phyloP scores from a whole-genome alignment of 176 grass and related monocot species.

The Hordeum marinum region DNA sequence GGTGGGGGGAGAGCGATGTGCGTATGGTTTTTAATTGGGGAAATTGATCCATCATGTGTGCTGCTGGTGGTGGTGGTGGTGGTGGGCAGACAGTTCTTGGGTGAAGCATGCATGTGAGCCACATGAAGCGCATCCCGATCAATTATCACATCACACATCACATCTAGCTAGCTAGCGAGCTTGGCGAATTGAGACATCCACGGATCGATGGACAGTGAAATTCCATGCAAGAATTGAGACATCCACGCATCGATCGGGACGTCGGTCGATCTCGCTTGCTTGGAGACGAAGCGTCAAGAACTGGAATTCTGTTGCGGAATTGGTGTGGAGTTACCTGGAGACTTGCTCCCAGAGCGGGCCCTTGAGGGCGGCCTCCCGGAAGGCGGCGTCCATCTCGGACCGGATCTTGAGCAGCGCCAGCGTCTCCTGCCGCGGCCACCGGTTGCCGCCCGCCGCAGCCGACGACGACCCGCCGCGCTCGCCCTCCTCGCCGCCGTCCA shows the following conservation, averaged over 20 bases:
- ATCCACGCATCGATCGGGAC: not conserved
- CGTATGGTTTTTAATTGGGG: slow-evolving; percentile 40
- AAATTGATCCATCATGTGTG: not conserved
- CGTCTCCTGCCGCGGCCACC: slow-evolving; percentile 89
- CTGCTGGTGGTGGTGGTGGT: not conserved
- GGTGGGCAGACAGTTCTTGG: not conserved
- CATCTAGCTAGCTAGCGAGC: not conserved
- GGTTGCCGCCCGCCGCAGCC: slow-evolving; percentile 21
- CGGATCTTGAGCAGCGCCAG: slow-evolving; percentile 83
- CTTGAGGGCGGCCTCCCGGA: slow-evolving; percentile 74
- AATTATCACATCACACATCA: not conserved
- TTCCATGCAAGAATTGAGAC: slow-evolving; percentile 12
- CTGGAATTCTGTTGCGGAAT: not conserved
- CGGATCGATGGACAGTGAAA: slow-evolving; percentile 1
- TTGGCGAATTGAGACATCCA: not conserved
- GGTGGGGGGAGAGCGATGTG: slow-evolving; percentile 50
- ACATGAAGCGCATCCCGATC: not conserved
- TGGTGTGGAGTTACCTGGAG: slow-evolving; percentile 48
- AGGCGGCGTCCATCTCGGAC: slow-evolving; percentile 67
- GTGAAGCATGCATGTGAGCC: not conserved
- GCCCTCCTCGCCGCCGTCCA: slow-evolving; percentile 35
- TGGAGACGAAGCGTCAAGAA: not conserved
- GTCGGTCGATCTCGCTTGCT: not conserved
- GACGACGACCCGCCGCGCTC: slow-evolving; percentile 40
- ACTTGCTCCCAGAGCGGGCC: slow-evolving; percentile 84